Base-by-base conservation (phyloP, 2,329 filamentous ascomycete species). In the Zarea fungicola region DNA sequence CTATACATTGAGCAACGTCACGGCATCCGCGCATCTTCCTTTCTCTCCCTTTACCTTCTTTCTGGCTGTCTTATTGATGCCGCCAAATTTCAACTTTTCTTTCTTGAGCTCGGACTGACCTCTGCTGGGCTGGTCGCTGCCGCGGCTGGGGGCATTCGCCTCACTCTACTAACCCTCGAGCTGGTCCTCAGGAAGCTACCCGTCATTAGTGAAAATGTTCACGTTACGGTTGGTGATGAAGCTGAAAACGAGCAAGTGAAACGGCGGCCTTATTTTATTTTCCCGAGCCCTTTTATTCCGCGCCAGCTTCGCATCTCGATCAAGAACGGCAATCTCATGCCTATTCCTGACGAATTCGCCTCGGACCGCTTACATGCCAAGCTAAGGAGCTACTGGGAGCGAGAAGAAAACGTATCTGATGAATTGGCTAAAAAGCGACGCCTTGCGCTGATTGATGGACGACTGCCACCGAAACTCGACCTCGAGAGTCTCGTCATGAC, bases 271-370 rank as follows among this genome's bases (percentile, higher is more conserved):
- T 48, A 16, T 16, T 41, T 48, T 16, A 22, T 48, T 3, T 42
- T 28, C 13, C 45, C 45, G 4, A 6, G 2, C 8, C 37, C 39
- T 8, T 26, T 16, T 22, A 22, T 48, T 22, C 28, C 36, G 21
- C 32, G 36, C n/a, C 36, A 48, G 28, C 45, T 48, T 28, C 45
- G 36, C 28, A 48, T 48, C n/a, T 34, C 45, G 6, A 48, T 48
- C 22, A 35, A 48, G 16, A 48, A 48, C 29, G 45, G 45, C 19
- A 48, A 42, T 22, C 36, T 48, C n/a, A 41, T 48, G 36, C 36
- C 45, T 22, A 42, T 48, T 41, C 21, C 36, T 3, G 22, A 32
- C 7, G 45, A 48, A 14, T 48, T 48, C 18, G 37, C 36, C 3
- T 48, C 45, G 16, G 45, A 48, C 9, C 45, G 45, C 7, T 28